These are phyloP conservation scores for Vanderwaltozyma yarrowii DNA, from an alignment of 805 yeast genomes.

Conservation along the genomic window DNA sequence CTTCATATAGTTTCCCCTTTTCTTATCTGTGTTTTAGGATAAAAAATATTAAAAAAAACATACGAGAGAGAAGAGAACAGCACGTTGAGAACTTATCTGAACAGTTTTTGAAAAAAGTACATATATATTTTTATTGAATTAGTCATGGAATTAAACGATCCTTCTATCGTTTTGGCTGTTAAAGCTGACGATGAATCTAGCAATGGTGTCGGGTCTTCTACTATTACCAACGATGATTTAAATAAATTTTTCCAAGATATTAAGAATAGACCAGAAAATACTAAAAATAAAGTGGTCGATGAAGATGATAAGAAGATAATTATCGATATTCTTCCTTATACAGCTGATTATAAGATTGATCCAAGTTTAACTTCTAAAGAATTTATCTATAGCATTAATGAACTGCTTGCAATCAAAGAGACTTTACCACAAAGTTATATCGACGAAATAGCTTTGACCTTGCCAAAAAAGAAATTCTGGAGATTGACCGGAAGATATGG, in stretches of 20 bases:
- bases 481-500: constrained; percentile 28
- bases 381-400: constrained; percentile 22
- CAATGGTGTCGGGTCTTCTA: background rate
- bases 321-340: constrained; percentile 4
- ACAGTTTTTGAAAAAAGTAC: too few relatives aligned
- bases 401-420: constrained; percentile 13
- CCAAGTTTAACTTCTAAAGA: constrained; percentile 6
- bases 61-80: too few relatives aligned
- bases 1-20: too few relatives aligned
- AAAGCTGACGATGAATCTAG: background rate
- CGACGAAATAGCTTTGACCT: constrained; percentile 24
- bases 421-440: constrained; percentile 25
- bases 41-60: too few relatives aligned
- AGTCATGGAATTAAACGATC: constrained; percentile 18
- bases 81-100: too few relatives aligned
- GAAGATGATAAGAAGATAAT: background rate
- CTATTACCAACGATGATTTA: constrained; percentile 1
- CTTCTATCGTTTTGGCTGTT: constrained; percentile 12
- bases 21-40: too few relatives aligned
- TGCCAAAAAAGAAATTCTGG: constrained; percentile 45
- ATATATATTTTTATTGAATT: too few relatives aligned
- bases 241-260: constrained; percentile 3
- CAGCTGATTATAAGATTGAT: constrained; percentile 16
- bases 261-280: constrained; percentile 1
- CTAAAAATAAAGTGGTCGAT: background rate